Evolutionary conservation across 306 rosid genomes (phyloP), one percentile per base, ranked within the genome.

Genomic region (Prunus armeniaca): DNA sequence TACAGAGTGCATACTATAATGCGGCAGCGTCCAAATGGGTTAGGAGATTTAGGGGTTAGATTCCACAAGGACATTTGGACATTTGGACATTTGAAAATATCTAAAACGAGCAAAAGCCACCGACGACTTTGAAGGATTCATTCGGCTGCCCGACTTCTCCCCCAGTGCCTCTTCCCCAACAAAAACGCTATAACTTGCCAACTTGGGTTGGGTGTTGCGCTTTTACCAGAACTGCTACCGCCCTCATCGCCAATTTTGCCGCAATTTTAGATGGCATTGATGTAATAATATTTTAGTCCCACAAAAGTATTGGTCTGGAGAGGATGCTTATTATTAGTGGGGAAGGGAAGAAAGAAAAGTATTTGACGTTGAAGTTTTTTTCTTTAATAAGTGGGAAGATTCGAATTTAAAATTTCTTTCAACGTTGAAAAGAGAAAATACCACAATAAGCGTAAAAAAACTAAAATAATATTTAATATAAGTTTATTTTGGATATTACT

Each of bases 81-180:
- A 12, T 28, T 63, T 63, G 45, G 67, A 63, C 45, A 6, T 24
- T 13, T 25, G 65, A 30, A 51, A 65, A 34, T 15, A 4, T 57
- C 12, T 56, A 20, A 25, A 41, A 7, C 9, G 9, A 15, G 17
- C 6, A 0, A 7, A 25, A 24, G 57, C 45, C 27, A 11, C 45
- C 68, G 20, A 46, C 45, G 69, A 64, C 77, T 69, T 75, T 76
- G 65, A 55, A 76, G 17, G 69, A 24, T 80, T 64, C 84, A 24
- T 80, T 64, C 84, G 76, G 64, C 77, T 11, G 32, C 41, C 65
- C 14, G 24, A 3, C 2, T 34, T 34, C 24, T 24, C 15, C 28
- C 2, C 28, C 28, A 2, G 2, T 8, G 76, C 43, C 10, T 20
- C 28, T 67, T 19, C 32, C 54, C 51, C 66, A 15, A 6, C 8